Evolutionary conservation across 228 moss, liverwort and hornwort genomes (phyloP).

Genomic region (Sphagnum fallax): DNA sequence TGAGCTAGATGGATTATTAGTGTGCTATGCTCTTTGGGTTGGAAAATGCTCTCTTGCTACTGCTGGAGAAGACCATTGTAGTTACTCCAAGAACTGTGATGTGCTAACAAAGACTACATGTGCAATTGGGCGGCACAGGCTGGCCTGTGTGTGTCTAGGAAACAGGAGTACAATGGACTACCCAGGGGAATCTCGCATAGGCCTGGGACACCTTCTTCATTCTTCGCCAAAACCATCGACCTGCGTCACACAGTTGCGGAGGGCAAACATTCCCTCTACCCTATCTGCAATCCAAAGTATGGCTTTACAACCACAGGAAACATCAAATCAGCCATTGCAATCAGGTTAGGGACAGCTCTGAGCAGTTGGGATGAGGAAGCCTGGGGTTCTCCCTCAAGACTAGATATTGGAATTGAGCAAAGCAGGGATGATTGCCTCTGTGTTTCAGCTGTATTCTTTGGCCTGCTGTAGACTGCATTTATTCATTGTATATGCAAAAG

Average conservation of each 20-base stretch:
- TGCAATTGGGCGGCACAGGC: constrained; percentile 27
- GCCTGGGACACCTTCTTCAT: constrained; percentile 54
- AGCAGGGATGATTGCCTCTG: no score
- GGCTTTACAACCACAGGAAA: constrained; percentile 1
- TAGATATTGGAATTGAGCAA: no score
- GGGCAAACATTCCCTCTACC: constrained; percentile 25
- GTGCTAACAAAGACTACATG: not conserved
- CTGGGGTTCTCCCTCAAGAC: no score
- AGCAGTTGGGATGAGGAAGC: no score
- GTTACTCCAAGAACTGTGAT: no score
- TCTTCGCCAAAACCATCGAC: constrained; percentile 28
- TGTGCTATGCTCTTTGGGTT: no score
- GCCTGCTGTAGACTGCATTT: no score
- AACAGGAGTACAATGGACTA: constrained; percentile 15
- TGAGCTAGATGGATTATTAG: no score
- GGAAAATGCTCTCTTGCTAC: no score
- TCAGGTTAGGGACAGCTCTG: no score
- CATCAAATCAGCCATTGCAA: not conserved
- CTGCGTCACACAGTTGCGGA: constrained; percentile 36
- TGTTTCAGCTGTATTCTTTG: no score
- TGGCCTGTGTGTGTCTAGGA: constrained; percentile 30
- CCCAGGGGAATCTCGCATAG: constrained; percentile 21
- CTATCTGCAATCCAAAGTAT: constrained; percentile 12
- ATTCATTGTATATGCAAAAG: no score
- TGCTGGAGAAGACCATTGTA: not conserved